Evolutionary conservation across 2,329 filamentous ascomycete genomes (phyloP).

Genomic region (Microcyclospora pomicola): DNA sequence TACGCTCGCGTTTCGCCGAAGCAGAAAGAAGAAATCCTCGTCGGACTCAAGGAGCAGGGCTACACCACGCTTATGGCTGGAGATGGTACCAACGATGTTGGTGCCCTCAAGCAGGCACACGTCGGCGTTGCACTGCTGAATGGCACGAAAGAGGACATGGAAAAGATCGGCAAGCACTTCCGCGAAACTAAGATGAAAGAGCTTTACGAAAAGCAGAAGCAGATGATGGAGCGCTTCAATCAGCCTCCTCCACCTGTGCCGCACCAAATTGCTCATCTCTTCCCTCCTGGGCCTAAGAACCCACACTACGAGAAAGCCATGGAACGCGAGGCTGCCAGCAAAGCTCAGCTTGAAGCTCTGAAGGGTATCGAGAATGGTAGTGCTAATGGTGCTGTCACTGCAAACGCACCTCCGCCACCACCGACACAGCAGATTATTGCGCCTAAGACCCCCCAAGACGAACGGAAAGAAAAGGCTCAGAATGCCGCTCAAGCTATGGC

Average conservation of each 20-base stretch:
- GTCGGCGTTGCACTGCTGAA: constrained; percentile 94
- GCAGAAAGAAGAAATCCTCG: constrained; percentile 97
- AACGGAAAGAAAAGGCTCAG: constrained; percentile 43
- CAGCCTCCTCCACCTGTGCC: constrained; percentile 87
- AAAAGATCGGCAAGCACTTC: constrained; percentile 81
- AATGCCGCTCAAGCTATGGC: constrained; percentile 65
- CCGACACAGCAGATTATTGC: constrained; percentile 5
- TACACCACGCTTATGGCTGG: constrained; percentile 99
- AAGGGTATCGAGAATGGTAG: constrained; percentile 30
- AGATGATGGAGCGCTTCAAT: constrained; percentile 89
- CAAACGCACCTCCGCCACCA: constrained; percentile 14
- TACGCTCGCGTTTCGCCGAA: constrained; percentile 97
- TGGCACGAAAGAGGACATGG: constrained; percentile 80
- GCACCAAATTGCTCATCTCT: constrained; percentile 82
- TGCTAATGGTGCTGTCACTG: constrained; percentile 14
- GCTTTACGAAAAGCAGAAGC: constrained; percentile 88
- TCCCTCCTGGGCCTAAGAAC: constrained; percentile 78
- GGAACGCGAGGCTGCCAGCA: constrained; percentile 68
- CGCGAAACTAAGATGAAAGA: constrained; percentile 97
- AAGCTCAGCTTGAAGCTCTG: constrained; percentile 42
- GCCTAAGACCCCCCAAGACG: constrained; percentile 33
- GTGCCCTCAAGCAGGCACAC: constrained; percentile 93
- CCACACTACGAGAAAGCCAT: constrained; percentile 91
- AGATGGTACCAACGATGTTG: constrained; percentile 96
- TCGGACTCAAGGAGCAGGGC: constrained; percentile 87